Conservation (phyloP, 768 basidiomycete species). For the Boletus reticuloceps region DNA sequence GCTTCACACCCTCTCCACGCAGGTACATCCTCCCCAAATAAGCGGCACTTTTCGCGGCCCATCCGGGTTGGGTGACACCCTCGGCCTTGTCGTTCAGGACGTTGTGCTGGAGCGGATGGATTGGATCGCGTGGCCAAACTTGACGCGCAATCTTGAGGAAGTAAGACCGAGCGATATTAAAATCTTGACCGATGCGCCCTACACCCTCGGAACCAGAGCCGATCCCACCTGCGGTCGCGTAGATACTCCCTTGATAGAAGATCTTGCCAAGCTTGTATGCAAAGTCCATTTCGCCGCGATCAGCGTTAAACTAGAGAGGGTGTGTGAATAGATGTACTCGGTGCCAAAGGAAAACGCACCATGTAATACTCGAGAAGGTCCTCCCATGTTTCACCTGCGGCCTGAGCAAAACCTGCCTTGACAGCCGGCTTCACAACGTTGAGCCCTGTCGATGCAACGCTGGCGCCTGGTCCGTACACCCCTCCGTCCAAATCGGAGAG, state of each 20-base stretch:
- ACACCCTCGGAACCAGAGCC: conserved; percentile 91
- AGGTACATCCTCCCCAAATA: conserved; percentile 94
- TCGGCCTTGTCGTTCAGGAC: conserved; percentile 48
- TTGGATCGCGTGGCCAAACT: conserved; percentile 84
- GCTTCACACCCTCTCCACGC: conserved; percentile 86
- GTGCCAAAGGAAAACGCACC: conserved; percentile 38
- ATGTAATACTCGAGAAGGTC: conserved; percentile 91
- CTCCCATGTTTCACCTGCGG: conserved; percentile 92
- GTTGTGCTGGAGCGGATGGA: conserved; percentile 47
- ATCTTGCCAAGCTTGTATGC: conserved; percentile 93
- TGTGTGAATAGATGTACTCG: background rate
- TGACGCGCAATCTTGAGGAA: conserved; percentile 81
- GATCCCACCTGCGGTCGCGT: conserved; percentile 73
- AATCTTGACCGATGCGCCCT: conserved; percentile 82
- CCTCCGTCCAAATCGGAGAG: conserved; percentile 91
- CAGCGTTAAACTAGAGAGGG: conserved; percentile 79
- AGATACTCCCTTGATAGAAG: conserved; percentile 94
- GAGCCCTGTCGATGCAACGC: conserved; percentile 83
- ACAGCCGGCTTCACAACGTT: conserved; percentile 74
- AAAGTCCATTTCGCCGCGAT: conserved; percentile 85
- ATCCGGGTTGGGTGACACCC: conserved; percentile 47
- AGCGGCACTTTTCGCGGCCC: conserved; percentile 77
- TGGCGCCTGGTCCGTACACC: conserved; percentile 92
- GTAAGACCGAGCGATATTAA: conserved; percentile 71
- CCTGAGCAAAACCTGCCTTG: conserved; percentile 77